Base-by-base conservation (phyloP, 208 protist species). In the Leishmania turanica region DNA sequence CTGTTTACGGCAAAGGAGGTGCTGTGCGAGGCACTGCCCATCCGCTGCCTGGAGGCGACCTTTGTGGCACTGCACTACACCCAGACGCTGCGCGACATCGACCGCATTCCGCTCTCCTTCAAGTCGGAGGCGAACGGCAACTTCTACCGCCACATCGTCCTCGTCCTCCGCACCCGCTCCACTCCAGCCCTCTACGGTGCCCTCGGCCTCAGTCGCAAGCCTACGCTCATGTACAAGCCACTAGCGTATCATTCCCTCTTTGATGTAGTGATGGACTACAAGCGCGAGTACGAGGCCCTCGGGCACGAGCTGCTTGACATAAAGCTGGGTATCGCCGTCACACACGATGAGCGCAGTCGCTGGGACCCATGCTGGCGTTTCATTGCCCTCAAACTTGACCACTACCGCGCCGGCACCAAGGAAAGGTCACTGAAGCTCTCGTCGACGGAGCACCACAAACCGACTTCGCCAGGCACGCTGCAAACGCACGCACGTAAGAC, bases 1-100 rank as follows among this genome's bases (percentile, higher is more conserved):
- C 69, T 98, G 5, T 31, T 90, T 37, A 98, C 95, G 17, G 93
- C 87, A 40, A 94, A 88, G 77, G 94, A 98, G 82, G 91, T 95
- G 42, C 87, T 98, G 15, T 17, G 78, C 24, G 94, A 98, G 83
- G 89, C 93, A 34, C 87, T 98, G 66, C 96, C 96, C 42, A 98
- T 98, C 65, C 90, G 95, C 69, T 98, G 96, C 79, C 87, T 98
- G 11, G 95, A 98, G 86, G 96, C 95, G 17, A 97, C 93, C 3
- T 98, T 98, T 88, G 88, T 97, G 15, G 90, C 83, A 13, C 73
- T 97, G 34, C 90, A 95, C 85, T 88, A 95, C 42, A 98, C 95
- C 19, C 93, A 98, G 47, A 81, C 81, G 3, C 49, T 98, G 47
- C 85, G 87, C 47, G 88, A 89, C 74, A 81, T 98, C 40, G 94